phyloP scores from a whole-genome alignment of 345 rosid genomes.

The Anastatica hierochuntica region DNA sequence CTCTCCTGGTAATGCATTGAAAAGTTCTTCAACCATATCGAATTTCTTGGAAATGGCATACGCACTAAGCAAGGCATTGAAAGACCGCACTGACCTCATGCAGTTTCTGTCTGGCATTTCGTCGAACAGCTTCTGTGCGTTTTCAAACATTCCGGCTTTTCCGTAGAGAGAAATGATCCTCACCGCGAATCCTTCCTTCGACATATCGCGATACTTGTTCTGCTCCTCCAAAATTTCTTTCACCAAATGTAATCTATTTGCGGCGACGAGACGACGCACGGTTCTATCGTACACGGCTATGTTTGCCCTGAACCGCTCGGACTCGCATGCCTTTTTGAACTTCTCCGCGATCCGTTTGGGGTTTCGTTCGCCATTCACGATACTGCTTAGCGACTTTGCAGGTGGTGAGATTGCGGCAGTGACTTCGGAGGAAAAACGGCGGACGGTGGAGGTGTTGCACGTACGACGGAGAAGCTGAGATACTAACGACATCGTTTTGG shows the following conservation, averaged over 20 bases:
- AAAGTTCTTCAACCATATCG: slow-evolving; percentile 30
- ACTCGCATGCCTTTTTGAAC: slow-evolving; percentile 48
- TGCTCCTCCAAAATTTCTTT: slow-evolving; percentile 62
- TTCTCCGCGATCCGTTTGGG: slow-evolving; percentile 47
- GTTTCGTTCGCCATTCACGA: slow-evolving; percentile 41
- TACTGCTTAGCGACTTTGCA: slow-evolving; percentile 6
- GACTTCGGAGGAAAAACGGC: slow-evolving; percentile 19
- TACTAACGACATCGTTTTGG: slow-evolving; percentile 28
- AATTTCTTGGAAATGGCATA: slow-evolving; percentile 40
- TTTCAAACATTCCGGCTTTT: slow-evolving; percentile 43
- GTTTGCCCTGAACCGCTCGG: slow-evolving; percentile 45
- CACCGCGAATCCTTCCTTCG: slow-evolving; percentile 46
- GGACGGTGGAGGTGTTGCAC: slow-evolving; percentile 24
- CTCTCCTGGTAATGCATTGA: slow-evolving; percentile 36
- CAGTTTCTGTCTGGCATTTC: slow-evolving; percentile 58
- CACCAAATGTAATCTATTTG: slow-evolving; percentile 31
- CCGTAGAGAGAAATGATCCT: slow-evolving; percentile 47
- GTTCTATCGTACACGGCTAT: slow-evolving; percentile 36
- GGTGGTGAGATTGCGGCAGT: slow-evolving; percentile 10
- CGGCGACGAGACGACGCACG: slow-evolving; percentile 55
- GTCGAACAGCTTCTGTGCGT: slow-evolving; percentile 67
- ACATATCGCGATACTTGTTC: slow-evolving; percentile 45
- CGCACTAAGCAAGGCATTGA: slow-evolving; percentile 55
- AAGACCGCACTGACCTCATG: slow-evolving; percentile 43
- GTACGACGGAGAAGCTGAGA: slow-evolving; percentile 30